Base-by-base conservation (phyloP, 208 protist species). In the Balamuthia mandrillaris region DNA sequence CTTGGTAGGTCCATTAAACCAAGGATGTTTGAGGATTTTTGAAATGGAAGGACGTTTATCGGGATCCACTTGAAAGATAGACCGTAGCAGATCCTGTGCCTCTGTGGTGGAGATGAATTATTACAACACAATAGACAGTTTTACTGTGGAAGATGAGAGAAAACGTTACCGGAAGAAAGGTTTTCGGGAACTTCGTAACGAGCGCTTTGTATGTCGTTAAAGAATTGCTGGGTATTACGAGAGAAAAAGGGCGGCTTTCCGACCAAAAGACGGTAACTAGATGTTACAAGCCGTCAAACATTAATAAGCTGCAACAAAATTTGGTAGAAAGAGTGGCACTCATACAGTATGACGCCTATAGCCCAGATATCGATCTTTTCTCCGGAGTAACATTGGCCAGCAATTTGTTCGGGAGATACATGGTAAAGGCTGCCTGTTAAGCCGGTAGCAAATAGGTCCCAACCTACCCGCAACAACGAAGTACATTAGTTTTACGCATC, bases 311-410 rank as follows among this genome's bases (percentile, higher is more conserved):
- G 24, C 54, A 6, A 35, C 18, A 21, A 6, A 12, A 63, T 21
- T 63, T 21, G 54, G 5, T 3, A 68, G 31, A 21, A 39, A 39
- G 31, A 37, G 35, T 12, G 31, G 61, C 14, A 18, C 14, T n/a
- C 58, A 35, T 85, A 72, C 37, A 78, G 45, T 12, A 77, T 61
- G 65, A 77, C 31, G 4, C 58, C 84, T 1, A 87, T 3, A 3
- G 84, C 41, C 86, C 86, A 88, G 1, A 85, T 54, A 42, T 88
- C 86, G 35, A 86, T 85, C 77, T 88, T 88, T 12, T 86, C 77
- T 27, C 86, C 86, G 3, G 65, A 82, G 60, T 88, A 88, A 51
- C 42, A 72, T 14, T 66, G 86, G 29, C 68, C 68, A 18, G 47
- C 47, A 37, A 88, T 35, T 45, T 88, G 86, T 45, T 88, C 86